Conservation (phyloP, 495 filamentous ascomycete species). For the Amphirosellinia nigrospora region DNA sequence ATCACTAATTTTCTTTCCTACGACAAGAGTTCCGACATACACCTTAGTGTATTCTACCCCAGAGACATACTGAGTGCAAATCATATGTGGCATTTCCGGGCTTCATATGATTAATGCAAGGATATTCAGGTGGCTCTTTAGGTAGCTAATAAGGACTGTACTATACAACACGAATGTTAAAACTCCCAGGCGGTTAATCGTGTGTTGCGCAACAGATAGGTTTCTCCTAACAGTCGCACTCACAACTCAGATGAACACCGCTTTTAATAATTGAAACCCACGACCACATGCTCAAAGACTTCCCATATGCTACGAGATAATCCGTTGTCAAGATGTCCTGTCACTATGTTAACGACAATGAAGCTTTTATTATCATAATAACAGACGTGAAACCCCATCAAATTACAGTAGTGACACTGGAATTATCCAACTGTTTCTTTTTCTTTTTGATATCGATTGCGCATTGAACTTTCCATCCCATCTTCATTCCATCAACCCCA, state of each 20-base stretch:
- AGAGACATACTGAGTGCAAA: not conserved
- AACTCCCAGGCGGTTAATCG: not conserved
- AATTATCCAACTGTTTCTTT: too few species aligned
- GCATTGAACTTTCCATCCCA: too few species aligned
- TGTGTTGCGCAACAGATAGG: not conserved
- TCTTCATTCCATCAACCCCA: not conserved
- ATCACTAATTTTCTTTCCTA: not conserved
- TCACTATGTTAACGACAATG: too few species aligned
- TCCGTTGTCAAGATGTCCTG: too few species aligned
- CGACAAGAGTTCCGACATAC: not conserved
- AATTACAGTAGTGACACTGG: too few species aligned
- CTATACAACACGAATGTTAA: not conserved
- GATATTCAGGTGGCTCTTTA: not conserved
- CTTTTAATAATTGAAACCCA: not conserved
- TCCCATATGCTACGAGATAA: not conserved
- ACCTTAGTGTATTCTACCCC: not conserved
- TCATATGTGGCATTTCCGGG: not conserved
- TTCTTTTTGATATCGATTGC: too few species aligned
- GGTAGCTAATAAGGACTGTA: not conserved
- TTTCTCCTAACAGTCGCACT: not conserved
- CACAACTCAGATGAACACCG: not conserved
- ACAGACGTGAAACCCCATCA: too few species aligned
- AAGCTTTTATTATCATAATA: too few species aligned
- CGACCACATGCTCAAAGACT: not conserved
- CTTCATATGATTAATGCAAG: not conserved